A percentile compares a stretch with the other conserved stretches of the same genome.
Evolutionary conservation across 2,329 filamentous ascomycete species (phyloP).

Genomic region (Pseudocercospora ulei): DNA sequence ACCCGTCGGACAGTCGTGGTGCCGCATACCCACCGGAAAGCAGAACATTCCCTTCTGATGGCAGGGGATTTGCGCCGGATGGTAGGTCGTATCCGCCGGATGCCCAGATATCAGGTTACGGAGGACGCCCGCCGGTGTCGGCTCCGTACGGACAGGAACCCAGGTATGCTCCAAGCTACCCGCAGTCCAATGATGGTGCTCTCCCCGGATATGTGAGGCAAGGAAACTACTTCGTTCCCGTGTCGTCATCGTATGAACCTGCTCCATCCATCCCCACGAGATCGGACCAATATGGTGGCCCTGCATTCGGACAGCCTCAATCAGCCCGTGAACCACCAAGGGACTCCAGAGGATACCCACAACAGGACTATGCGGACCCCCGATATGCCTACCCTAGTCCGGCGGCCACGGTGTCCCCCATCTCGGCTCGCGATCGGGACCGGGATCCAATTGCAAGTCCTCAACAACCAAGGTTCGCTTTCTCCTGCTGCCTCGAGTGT

Average conservation of each 20-base stretch:
- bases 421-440: conserved; percentile 22
- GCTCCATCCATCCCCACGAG: conserved; percentile 24
- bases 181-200: conserved; percentile 27
- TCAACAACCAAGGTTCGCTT: conserved; percentile 31
- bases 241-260: conserved; percentile 26
- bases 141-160: conserved; percentile 29
- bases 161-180: conserved; percentile 28
- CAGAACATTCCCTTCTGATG: conserved; percentile 25
- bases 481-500: conserved; percentile 6
- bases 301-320: conserved; percentile 22
- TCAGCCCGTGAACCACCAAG: conserved; percentile 23
- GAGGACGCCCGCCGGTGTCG: conserved; percentile 25
- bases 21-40: conserved; percentile 22
- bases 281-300: conserved; percentile 25
- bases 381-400: conserved; percentile 34
- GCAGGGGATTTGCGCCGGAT: conserved; percentile 22
- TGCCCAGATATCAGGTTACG: conserved; percentile 23
- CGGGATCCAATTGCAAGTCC: conserved; percentile 28
- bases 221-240: conserved; percentile 32
- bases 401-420: conserved; percentile 30
- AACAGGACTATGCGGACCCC: conserved; percentile 30
- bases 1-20: conserved; percentile 21
- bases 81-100: conserved; percentile 26
- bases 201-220: conserved; percentile 32
- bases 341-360: conserved; percentile 26